These are phyloP conservation scores for Ceratocystis eucalypticola DNA, from an alignment of 2,329 filamentous ascomycete species.

Conservation along the genomic window DNA sequence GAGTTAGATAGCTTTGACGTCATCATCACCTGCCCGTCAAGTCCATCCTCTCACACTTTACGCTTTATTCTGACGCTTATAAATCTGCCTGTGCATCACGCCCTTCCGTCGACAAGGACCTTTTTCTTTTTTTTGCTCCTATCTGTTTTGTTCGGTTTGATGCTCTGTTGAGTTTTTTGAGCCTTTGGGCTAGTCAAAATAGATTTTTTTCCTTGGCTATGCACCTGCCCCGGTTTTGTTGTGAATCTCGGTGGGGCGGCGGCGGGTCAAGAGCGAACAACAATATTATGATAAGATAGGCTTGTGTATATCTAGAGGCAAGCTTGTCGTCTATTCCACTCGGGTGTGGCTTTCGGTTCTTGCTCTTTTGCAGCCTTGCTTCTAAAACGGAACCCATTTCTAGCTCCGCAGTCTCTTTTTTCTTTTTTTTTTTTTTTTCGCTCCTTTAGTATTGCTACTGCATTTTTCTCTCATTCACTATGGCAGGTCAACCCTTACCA, in stretches of 20 bases:
- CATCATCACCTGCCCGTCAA: neutral
- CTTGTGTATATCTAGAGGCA: neutral
- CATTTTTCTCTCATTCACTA: neutral
- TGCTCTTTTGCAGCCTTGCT: neutral
- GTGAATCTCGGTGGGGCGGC: neutral
- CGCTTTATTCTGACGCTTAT: neutral
- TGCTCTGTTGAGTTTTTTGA: too few species aligned
- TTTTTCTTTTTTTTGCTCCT: neutral
- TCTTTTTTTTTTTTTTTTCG: too few species aligned
- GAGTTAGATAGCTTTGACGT: neutral
- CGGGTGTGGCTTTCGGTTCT: neutral
- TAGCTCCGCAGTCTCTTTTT: too few species aligned
- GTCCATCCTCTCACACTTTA: too few species aligned
- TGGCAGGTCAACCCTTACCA: conserved; percentile 4
- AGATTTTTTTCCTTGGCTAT: too few species aligned
- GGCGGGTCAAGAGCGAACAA: neutral
- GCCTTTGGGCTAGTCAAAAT: too few species aligned
- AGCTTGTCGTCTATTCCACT: neutral
- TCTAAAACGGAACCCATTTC: too few species aligned
- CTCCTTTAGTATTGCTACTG: neutral
- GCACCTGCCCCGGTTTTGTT: neutral
- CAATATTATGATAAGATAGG: neutral
- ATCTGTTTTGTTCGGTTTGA: too few species aligned
- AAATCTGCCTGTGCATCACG: neutral
- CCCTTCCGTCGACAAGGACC: neutral